Percentiles rank a stretch among this genome's conserved stretches.
Conservation (phyloP, 306 rosid species). For the Quercus robur region DNA sequence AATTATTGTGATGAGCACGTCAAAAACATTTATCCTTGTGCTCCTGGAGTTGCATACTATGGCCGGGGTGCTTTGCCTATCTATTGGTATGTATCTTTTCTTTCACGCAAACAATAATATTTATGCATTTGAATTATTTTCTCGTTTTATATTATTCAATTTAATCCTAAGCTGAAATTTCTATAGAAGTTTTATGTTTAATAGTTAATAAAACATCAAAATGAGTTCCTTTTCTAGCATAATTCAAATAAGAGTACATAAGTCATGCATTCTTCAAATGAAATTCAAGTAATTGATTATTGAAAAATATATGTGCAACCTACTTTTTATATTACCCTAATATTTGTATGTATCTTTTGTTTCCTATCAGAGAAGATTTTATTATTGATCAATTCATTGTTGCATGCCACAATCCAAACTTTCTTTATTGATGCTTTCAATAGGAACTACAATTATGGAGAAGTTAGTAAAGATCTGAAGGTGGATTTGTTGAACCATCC, state of each 20-base stretch:
- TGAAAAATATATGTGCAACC: too few relatives aligned
- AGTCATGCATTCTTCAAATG: too few relatives aligned
- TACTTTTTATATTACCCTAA: too few relatives aligned
- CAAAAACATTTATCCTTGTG: too few relatives aligned
- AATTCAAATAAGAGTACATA: too few relatives aligned
- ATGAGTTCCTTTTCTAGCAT: too few relatives aligned
- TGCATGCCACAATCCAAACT: background rate
- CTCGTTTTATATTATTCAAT: background rate
- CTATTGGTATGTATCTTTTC: too few relatives aligned
- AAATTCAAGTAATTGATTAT: too few relatives aligned
- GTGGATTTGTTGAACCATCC: conserved; percentile 73
- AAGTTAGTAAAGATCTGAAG: conserved; percentile 69
- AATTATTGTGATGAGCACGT: too few relatives aligned
- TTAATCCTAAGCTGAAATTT: background rate
- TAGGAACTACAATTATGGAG: conserved; percentile 95
- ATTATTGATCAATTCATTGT: background rate
- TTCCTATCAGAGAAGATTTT: background rate
- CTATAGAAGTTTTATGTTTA: background rate
- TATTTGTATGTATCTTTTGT: background rate
- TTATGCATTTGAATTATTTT: background rate
- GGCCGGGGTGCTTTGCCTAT: too few relatives aligned
- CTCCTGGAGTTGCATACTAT: too few relatives aligned
- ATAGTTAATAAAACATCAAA: background rate
- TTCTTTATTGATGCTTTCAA: conserved; percentile 10
- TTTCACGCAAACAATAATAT: background rate